Evolutionary conservation across 306 rosid species (phyloP), one percentile per base, ranked within the genome.

Genomic region (Aeschynomene evenia): DNA sequence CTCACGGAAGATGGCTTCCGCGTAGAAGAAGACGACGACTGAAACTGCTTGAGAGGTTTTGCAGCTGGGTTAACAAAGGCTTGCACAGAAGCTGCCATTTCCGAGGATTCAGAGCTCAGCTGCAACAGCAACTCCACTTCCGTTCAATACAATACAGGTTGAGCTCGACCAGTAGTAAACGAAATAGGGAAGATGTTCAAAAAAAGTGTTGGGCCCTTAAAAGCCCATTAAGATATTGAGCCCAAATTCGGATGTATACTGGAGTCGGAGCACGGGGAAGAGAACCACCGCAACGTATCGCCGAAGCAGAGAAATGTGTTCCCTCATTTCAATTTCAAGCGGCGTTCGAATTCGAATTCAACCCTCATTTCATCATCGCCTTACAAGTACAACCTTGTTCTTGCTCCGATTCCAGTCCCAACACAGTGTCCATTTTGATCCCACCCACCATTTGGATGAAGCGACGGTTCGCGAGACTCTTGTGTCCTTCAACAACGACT

Each of bases 401-500:
- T 70, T 16, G 52, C 34, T 2, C 8, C 13, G 5, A 53, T 22
- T 2, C 51, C 56, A 49, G 12, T 49, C 54, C 7, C 2, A 45
- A 37, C 43, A 14, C 43, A 9, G 13, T 10, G 1, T 11, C 43
- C 39, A 34, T 34, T 34, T 9, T 9, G 60, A 19, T 10, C 22
- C 68, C 40, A 10, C 40, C 50, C 57, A 21, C 54, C 60, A 28
- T 0, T 23, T 80, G 18, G 86, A 87, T 37, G 73, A 78, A 49
- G 7, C 72, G 53, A 73, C 91, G 1, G 88, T 88, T 6, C 79
- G 74, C 0, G 85, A 81, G 40, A 85, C 96, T 11, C 90, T 90
- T 0, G 13, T 78, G 13, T 80, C 92, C 10, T 85, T 80, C 80
- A 80, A 84, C 88, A 90, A 93, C 23, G 97, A 93, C 66, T 93